These are phyloP conservation scores for Deuterostichococcus epilithicus DNA, from an alignment of 139 green algal genomes.

Conservation along the genomic window DNA sequence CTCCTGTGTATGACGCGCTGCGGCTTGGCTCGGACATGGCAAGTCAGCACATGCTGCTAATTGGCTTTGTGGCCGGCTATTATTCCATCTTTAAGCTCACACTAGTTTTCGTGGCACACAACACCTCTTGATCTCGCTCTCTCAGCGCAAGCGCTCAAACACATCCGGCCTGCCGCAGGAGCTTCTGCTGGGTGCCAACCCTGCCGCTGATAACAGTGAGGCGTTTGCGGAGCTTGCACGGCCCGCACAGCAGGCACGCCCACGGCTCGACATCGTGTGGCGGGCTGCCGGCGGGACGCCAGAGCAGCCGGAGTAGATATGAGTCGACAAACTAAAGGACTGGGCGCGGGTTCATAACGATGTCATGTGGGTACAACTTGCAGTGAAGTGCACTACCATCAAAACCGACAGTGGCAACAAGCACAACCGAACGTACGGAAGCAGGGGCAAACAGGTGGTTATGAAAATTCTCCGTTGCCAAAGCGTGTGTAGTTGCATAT, in stretches of 20 bases:
- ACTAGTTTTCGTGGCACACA: too few species aligned
- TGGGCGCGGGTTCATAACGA: too few species aligned
- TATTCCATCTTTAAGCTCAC: too few species aligned
- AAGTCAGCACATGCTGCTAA: too few species aligned
- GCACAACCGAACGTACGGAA: not conserved
- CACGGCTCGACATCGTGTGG: slow-evolving; percentile 21
- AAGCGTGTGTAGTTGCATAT: not conserved
- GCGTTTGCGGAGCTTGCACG: not conserved
- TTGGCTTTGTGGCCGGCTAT: too few species aligned
- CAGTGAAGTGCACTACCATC: too few species aligned
- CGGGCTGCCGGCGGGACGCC: slow-evolving; percentile 2
- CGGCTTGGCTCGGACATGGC: too few species aligned
- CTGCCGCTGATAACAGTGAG: not conserved
- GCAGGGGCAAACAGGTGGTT: not conserved
- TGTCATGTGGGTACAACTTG: not conserved
- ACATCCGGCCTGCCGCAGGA: not conserved
- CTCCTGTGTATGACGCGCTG: too few species aligned
- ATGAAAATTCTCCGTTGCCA: slow-evolving; percentile 2
- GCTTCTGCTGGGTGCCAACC: slow-evolving; percentile 16
- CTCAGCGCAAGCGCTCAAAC: too few species aligned
- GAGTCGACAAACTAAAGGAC: too few species aligned
- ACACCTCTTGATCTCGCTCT: too few species aligned
- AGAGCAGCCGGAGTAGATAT: not conserved
- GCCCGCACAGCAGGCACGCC: not conserved
- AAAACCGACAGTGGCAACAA: not conserved